Evolutionary conservation across 164 flowering plant species (phyloP).

Genomic region (Annona cherimola): DNA sequence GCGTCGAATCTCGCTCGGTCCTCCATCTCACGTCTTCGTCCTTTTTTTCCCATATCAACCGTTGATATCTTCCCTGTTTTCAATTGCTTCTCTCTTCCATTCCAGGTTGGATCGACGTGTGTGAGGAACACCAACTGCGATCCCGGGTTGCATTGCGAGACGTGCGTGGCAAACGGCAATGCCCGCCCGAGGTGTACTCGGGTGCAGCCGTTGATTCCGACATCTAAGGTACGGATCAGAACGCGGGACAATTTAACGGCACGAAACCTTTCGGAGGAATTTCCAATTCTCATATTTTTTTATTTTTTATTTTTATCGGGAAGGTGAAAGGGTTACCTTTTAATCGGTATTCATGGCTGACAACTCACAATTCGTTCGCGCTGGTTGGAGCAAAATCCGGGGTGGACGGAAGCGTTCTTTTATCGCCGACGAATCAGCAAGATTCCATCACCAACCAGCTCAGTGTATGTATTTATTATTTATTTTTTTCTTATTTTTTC

Average conservation of each 20-base stretch:
- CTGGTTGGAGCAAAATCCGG: slow-evolving; percentile 43
- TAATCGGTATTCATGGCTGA: slow-evolving; percentile 79
- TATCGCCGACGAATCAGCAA: slow-evolving; percentile 72
- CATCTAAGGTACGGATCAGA: slow-evolving; percentile 65
- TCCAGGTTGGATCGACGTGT: slow-evolving; percentile 60
- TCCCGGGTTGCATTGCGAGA: slow-evolving; percentile 74
- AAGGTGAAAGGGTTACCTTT: slow-evolving; percentile 75
- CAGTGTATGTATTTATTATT: slow-evolving; percentile 34
- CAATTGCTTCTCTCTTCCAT: neutral
- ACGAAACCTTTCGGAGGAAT: neutral
- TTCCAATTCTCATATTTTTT: neutral
- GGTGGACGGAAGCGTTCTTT: slow-evolving; percentile 38
- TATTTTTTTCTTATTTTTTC: neutral
- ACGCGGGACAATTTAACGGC: slow-evolving; percentile 32
- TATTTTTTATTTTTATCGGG: neutral
- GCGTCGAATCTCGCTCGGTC: slow-evolving; percentile 2
- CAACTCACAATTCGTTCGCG: slow-evolving; percentile 90
- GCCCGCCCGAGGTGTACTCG: slow-evolving; percentile 73
- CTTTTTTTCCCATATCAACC: neutral
- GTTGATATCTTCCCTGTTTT: neutral
- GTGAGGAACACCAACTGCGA: slow-evolving; percentile 45
- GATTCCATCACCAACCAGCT: slow-evolving; percentile 78
- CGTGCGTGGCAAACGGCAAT: slow-evolving; percentile 60
- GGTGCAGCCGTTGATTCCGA: slow-evolving; percentile 49
- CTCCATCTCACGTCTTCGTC: neutral